Percentiles rank a stretch among this genome's conserved stretches.
Evolutionary conservation across 2,329 filamentous ascomycete genomes (phyloP).

Genomic region (Aureobasidium mangrovei): DNA sequence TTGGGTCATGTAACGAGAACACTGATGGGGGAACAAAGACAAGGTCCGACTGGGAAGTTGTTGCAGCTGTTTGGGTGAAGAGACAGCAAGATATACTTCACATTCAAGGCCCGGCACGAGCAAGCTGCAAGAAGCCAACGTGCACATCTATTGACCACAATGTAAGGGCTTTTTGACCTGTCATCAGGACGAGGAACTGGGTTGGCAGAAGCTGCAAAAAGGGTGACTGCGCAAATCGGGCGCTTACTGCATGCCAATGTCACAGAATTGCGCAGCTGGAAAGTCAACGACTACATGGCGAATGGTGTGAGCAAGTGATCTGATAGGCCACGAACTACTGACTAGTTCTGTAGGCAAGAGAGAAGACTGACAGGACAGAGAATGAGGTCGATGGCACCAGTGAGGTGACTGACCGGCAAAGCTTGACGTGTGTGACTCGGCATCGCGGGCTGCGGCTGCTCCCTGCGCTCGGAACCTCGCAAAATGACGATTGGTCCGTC

Average conservation of each 20-base stretch:
- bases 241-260: slow-evolving; percentile 3
- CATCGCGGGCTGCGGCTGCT: neutral
- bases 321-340: neutral
- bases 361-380: slow-evolving; percentile 2
- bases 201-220: neutral
- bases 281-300: neutral
- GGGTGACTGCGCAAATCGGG: neutral
- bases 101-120: neutral
- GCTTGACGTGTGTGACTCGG: neutral
- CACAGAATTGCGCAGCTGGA: neutral
- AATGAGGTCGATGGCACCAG: neutral
- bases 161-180: neutral
- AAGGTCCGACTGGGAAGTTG: neutral
- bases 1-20: neutral
- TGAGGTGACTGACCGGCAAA: neutral
- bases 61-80: neutral
- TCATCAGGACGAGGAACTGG: neutral
- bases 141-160: neutral
- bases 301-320: slow-evolving; percentile 1
- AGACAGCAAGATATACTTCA: neutral
- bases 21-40: neutral
- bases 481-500: neutral
- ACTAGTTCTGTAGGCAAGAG: neutral
- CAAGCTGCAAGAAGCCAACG: neutral
- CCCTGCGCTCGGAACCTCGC: neutral